Conservation (phyloP, 1,284 basidiomycete genomes). For the Trametes versicolor region DNA sequence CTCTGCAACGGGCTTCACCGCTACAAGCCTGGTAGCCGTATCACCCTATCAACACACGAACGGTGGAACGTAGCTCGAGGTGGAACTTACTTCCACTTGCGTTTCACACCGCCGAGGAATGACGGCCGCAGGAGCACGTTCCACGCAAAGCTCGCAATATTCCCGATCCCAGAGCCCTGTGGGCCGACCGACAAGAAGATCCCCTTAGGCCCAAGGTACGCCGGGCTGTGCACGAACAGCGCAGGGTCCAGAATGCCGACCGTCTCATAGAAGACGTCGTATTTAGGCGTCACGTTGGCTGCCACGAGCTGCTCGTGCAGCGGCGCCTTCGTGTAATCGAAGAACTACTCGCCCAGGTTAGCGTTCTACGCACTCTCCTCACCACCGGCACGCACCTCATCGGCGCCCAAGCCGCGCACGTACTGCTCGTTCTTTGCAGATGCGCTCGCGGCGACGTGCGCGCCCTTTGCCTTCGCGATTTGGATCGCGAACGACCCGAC, state of each 20-base stretch:
- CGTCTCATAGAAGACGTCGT: constrained; percentile 55
- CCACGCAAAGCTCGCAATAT: constrained; percentile 28
- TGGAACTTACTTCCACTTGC: constrained; percentile 53
- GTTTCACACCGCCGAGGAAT: constrained; percentile 59
- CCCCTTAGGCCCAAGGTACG: constrained; percentile 38
- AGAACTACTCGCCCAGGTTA: constrained; percentile 53
- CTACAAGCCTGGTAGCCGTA: constrained; percentile 35
- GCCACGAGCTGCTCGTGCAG: constrained; percentile 53
- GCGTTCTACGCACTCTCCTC: too few species aligned
- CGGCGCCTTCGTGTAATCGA: constrained; percentile 65
- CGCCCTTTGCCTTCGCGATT: constrained; percentile 42
- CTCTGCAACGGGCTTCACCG: constrained; percentile 44
- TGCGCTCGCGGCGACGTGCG: constrained; percentile 39
- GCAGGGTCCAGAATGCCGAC: constrained; percentile 43
- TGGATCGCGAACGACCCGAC: constrained; percentile 40
- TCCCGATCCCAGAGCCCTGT: constrained; percentile 29
- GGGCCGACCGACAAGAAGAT: constrained; percentile 38
- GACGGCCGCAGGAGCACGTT: constrained; percentile 46
- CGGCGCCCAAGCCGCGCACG: constrained; percentile 40
- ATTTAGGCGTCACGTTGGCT: constrained; percentile 50
- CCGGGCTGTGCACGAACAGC: constrained; percentile 35
- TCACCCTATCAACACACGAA: constrained; percentile 8
- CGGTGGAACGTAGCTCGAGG: background rate
- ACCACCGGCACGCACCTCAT: constrained; percentile 32
- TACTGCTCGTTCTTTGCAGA: constrained; percentile 43